These are phyloP conservation scores for Boletus sp. DNA, from an alignment of 768 basidiomycete species.

Conservation along the genomic window DNA sequence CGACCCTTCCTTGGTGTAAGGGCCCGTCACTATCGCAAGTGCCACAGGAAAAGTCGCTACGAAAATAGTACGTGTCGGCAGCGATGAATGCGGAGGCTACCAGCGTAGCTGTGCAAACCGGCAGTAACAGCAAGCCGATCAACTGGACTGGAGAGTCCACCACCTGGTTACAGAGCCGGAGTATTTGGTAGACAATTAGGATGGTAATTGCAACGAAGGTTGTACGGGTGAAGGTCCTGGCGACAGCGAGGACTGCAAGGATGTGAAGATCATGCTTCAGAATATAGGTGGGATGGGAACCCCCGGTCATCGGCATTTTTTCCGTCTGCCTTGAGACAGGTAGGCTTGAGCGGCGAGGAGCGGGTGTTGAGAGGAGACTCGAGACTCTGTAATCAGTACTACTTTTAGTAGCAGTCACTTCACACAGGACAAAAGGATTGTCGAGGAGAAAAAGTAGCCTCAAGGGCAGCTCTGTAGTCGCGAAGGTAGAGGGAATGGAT, in stretches of 20 bases:
- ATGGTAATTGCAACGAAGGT: conserved; percentile 24
- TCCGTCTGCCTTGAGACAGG: conserved; percentile 8
- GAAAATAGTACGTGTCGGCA: conserved; percentile 35
- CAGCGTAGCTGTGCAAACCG: background rate
- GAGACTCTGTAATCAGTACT: conserved; percentile 24
- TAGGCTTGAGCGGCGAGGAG: conserved; percentile 19
- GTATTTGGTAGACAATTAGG: conserved; percentile 29
- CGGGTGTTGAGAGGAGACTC: conserved; percentile 20
- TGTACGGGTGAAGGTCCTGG: no score
- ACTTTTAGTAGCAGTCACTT: background rate
- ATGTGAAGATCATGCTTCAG: conserved; percentile 19
- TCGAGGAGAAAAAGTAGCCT: conserved; percentile 29
- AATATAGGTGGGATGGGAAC: background rate
- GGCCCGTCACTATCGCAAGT: conserved; percentile 35
- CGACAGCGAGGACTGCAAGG: conserved; percentile 19
- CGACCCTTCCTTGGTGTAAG: conserved; percentile 40
- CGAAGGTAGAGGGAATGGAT: conserved; percentile 32
- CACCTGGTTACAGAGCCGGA: conserved; percentile 12
- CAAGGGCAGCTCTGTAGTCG: conserved; percentile 34
- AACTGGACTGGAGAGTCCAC: conserved; percentile 3
- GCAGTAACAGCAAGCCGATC: no score
- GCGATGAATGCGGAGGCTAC: conserved; percentile 18
- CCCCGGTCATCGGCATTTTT: background rate
- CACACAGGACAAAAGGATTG: conserved; percentile 9
- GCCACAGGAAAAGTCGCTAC: conserved; percentile 13